Percentiles rank a stretch among this genome's conserved stretches.
Conservation (phyloP, 129 eudicot genomes). For the Silybum marianum region DNA sequence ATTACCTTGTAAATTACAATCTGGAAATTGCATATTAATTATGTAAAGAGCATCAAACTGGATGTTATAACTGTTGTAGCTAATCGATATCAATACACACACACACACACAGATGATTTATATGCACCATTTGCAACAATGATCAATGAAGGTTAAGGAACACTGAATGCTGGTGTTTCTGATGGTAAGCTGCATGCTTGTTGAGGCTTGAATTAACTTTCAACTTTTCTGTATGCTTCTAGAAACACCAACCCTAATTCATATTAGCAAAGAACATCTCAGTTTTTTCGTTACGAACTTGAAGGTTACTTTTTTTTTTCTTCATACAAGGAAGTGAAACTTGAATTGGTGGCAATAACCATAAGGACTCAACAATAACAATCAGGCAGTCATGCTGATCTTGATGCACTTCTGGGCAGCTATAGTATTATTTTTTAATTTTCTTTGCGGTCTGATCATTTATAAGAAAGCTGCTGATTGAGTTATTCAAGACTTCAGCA, state of each 20-base stretch:
- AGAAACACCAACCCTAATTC: background rate
- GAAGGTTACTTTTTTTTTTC: background rate
- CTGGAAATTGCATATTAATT: background rate
- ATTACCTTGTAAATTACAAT: background rate
- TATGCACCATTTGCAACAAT: background rate
- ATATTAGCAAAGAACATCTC: background rate
- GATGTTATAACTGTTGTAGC: background rate
- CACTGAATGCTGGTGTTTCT: background rate
- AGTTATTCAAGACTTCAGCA: no score
- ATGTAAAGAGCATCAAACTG: background rate
- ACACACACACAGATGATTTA: no score
- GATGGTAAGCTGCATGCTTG: conserved; percentile 10
- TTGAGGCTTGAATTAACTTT: background rate
- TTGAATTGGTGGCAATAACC: no score
- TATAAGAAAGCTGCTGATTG: no score
- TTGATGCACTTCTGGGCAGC: no score
- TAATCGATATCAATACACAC: background rate
- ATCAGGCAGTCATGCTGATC: no score
- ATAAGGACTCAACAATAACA: no score
- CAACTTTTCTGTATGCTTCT: background rate
- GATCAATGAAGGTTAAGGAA: background rate
- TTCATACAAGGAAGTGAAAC: no score
- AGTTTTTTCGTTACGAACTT: background rate
- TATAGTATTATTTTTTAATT: no score
- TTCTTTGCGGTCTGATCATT: no score